phyloP scores from a whole-genome alignment of 306 rosid species.

The Quercus berberidifolia region DNA sequence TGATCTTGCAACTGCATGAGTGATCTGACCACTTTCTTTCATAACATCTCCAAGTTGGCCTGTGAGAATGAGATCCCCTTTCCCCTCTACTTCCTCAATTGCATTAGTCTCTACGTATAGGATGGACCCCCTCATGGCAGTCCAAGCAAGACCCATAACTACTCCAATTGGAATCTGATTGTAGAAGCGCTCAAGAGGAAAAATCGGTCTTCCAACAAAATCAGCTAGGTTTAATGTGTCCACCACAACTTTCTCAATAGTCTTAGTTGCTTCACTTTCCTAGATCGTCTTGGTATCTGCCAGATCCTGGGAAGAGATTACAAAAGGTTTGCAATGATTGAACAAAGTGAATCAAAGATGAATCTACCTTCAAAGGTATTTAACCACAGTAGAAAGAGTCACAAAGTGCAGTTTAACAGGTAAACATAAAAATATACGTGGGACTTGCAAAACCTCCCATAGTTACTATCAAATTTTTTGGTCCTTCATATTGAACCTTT shows the following conservation, averaged over 20 bases:
- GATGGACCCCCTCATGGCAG: constrained; percentile 97
- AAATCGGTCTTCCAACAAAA: constrained; percentile 93
- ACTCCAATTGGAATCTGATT: constrained; percentile 83
- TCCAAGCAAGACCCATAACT: constrained; percentile 99
- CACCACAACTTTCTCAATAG: constrained; percentile 51
- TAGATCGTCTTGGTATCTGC: constrained; percentile 31
- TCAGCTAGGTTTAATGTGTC: constrained; percentile 56
- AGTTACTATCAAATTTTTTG: not conserved
- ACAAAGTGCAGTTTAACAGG: not conserved
- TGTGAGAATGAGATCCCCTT: constrained; percentile 64
- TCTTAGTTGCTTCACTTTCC: constrained; percentile 32
- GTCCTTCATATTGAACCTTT: not conserved
- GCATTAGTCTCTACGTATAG: constrained; percentile 83
- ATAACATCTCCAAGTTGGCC: constrained; percentile 98
- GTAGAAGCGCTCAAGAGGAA: constrained; percentile 89
- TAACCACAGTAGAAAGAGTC: not conserved
- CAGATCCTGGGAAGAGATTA: constrained; percentile 38
- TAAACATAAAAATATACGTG: not conserved
- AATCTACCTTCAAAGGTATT: not conserved
- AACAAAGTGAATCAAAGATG: not conserved
- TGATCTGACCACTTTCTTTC: constrained; percentile 98
- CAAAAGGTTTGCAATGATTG: constrained; percentile 7
- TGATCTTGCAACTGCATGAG: constrained; percentile 81
- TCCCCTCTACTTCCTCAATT: constrained; percentile 84
- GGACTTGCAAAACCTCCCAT: not conserved